phyloP scores from a whole-genome alignment of 257 asterid genomes.

The Plectranthus barbatus region DNA sequence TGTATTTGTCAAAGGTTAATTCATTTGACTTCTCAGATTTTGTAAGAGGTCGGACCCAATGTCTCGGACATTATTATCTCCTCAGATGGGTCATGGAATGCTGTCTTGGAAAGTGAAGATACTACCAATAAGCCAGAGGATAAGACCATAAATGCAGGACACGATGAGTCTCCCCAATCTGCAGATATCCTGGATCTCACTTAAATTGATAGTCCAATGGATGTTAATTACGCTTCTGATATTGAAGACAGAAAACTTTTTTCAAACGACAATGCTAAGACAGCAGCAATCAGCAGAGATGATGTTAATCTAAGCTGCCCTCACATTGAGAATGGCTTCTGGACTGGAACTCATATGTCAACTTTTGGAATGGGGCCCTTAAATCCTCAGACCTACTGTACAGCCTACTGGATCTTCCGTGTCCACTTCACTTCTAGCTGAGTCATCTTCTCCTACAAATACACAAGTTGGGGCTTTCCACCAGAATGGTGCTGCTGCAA shows the following conservation, averaged over 20 bases:
- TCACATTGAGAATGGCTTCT: constrained; percentile 28
- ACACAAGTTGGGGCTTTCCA: no score
- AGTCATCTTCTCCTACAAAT: constrained; percentile 22
- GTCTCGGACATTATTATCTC: constrained; percentile 46
- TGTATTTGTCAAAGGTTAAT: no score
- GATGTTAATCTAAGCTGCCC: constrained; percentile 11
- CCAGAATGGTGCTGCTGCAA: constrained; percentile 24
- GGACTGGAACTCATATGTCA: constrained; percentile 46
- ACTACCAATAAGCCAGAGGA: constrained; percentile 27
- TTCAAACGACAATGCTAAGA: constrained; percentile 6
- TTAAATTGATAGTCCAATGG: constrained; percentile 36
- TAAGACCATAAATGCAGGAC: constrained; percentile 18
- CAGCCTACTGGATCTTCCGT: constrained; percentile 21
- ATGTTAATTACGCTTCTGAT: constrained; percentile 14
- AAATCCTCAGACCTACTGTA: constrained; percentile 12
- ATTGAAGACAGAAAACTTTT: constrained; percentile 33
- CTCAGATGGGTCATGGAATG: constrained; percentile 80
- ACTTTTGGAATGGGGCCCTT: constrained; percentile 26
- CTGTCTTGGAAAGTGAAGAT: constrained; percentile 41
- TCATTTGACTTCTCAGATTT: constrained; percentile 32
- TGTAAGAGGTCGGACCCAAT: constrained; percentile 61
- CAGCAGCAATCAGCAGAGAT: no score
- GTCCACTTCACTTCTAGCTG: constrained; percentile 19
- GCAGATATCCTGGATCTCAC: constrained; percentile 57
- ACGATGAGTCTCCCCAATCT: constrained; percentile 26